Base-by-base conservation (phyloP, 176 grass and related monocot species). In the Oryza rufipogon region DNA sequence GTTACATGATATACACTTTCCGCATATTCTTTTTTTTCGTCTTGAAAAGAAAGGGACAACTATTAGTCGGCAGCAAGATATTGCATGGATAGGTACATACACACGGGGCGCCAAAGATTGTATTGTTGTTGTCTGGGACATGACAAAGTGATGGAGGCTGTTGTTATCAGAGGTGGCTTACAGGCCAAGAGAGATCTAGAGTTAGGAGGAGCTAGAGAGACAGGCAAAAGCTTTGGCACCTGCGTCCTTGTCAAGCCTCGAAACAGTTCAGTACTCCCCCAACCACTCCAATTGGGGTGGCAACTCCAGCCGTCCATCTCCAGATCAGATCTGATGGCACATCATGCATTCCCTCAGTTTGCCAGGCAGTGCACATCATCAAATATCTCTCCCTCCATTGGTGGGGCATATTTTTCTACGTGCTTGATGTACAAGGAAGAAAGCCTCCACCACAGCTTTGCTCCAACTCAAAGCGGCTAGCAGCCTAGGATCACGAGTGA, bases 21-120 rank as follows among this genome's bases (percentile, higher is more conserved):
- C 39, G 0, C 64, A 54, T 79, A 74, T 80, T 80, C 5, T 63
- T 38, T 22, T 23, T 48, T 58, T 73, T 78, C 11, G 13, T 52
- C 28, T 44, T 13, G 49, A 70, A 87, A 80, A 71, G 51, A 70
- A 87, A 76, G 70, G 64, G 42, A 46, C 45, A 81, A 66, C 81
- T 30, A 28, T 63, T 76, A 84, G 64, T 66, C 44, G 9, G 70
- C 76, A 76, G 65, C 41, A 76, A 87, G 80, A 80, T 64, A 58
- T 45, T 91, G 89, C 89, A 91, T 87, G 85, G 85, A 87, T 65
- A 87, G 89, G 75, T 87, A 80, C 75, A 64, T 64, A 80, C 70
- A 71, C 80, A 80, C 42, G 70, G 80, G 77, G 75, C 20, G 30
- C 64, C 70, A 75, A 48, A 79, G 61, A 70, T 52, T 52, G 70